Evolutionary conservation across 2,329 filamentous ascomycete species (phyloP).

Genomic region (Pseudocercospora fuligena): DNA sequence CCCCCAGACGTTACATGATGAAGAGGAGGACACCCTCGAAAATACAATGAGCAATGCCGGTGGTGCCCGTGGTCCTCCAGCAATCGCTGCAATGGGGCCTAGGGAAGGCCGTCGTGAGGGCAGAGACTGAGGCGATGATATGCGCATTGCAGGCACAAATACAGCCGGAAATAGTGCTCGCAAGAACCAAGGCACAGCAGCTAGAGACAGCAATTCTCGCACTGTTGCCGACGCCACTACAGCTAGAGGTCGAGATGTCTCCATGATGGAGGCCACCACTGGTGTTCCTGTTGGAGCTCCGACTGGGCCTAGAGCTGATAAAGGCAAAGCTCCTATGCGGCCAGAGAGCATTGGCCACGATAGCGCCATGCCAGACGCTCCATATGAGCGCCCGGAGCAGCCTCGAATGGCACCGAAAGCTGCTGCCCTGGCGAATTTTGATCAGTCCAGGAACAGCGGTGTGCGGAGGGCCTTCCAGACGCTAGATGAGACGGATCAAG

Average conservation of each 20-base stretch:
- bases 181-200: not conserved
- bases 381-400: not conserved
- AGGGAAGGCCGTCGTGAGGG: not conserved
- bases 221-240: not conserved
- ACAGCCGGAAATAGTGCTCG: not conserved
- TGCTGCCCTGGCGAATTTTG: not conserved
- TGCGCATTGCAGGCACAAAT: not conserved
- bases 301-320: not conserved
- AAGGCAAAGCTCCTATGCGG: not conserved
- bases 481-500: not conserved
- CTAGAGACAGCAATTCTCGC: not conserved
- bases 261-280: not conserved
- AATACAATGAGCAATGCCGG: too few relatives aligned
- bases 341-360: not conserved
- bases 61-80: too few relatives aligned
- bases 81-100: not conserved
- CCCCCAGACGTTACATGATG: too few relatives aligned
- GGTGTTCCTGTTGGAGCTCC: not conserved
- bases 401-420: not conserved
- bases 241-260: not conserved
- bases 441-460: not conserved
- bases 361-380: not conserved
- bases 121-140: not conserved
- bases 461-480: not conserved
- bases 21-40: too few relatives aligned